A percentile compares a stretch with the other conserved stretches of the same genome.
phyloP scores from a whole-genome alignment of 805 yeast genomes.

The Candida boleticola region DNA sequence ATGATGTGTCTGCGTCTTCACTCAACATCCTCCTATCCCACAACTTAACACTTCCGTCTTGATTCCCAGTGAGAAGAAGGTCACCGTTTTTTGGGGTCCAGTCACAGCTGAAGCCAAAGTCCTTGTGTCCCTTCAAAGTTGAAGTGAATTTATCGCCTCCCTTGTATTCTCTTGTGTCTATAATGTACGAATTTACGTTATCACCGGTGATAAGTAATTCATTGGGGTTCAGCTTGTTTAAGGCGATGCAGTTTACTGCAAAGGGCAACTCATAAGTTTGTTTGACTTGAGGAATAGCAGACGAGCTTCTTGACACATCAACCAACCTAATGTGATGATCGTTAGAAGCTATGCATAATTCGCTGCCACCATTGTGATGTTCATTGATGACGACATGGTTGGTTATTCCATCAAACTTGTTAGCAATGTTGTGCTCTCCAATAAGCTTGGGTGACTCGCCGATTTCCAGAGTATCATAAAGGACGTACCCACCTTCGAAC shows the following conservation, averaged over 20 bases:
- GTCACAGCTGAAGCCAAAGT: conserved; percentile 59
- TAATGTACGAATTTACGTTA: conserved; percentile 36
- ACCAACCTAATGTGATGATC: conserved; percentile 43
- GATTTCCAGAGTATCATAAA: conserved; percentile 28
- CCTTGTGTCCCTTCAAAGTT: conserved; percentile 46
- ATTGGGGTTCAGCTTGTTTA: conserved; percentile 36
- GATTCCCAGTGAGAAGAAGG: conserved; percentile 54
- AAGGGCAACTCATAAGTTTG: conserved; percentile 31
- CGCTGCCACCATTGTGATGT: conserved; percentile 14
- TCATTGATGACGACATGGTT: conserved; percentile 44
- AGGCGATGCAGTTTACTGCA: conserved; percentile 50
- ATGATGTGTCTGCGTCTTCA: conserved; percentile 4
- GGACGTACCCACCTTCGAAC: conserved; percentile 48
- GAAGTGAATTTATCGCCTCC: conserved; percentile 11
- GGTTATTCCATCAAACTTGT: conserved; percentile 48
- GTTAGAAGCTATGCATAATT: conserved; percentile 49
- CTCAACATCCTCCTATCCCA: conserved; percentile 48
- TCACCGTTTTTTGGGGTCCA: conserved; percentile 48
- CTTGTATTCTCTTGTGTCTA: conserved; percentile 39
- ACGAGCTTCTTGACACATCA: conserved; percentile 23
- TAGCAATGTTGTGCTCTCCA: conserved; percentile 40
- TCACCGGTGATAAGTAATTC: conserved; percentile 53
- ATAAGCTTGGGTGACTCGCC: conserved; percentile 8
- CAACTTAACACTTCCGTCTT: conserved; percentile 55
- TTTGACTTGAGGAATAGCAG: conserved; percentile 9